Conservation (phyloP, 345 rosid species). For the Tarenaya hassleriana region DNA sequence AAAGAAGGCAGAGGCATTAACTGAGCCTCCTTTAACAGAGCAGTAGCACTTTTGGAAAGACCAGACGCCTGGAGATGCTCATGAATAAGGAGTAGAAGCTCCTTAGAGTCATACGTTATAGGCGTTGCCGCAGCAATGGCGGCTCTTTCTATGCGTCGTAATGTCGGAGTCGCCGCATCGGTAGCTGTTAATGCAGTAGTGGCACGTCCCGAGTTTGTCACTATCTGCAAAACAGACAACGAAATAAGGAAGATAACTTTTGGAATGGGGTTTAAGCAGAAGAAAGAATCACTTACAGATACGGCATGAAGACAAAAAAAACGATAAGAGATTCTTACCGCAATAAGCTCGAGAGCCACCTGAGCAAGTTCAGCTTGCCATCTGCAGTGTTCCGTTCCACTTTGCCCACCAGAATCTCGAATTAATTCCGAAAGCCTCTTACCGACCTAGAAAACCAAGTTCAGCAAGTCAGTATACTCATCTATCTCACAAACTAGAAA, state of each 20-base stretch:
- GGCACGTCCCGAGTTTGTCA: conserved; percentile 93
- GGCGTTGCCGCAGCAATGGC: conserved; percentile 99
- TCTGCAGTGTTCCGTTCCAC: conserved; percentile 79
- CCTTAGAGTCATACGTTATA: conserved; percentile 84
- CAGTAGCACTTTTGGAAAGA: conserved; percentile 54
- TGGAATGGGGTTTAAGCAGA: conserved; percentile 5
- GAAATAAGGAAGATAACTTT: conserved; percentile 7
- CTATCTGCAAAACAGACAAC: conserved; percentile 51
- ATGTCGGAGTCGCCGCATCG: conserved; percentile 97
- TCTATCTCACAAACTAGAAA: conserved; percentile 10
- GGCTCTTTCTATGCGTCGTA: conserved; percentile 97
- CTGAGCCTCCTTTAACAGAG: conserved; percentile 82
- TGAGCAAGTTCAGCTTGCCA: conserved; percentile 97
- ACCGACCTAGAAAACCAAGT: conserved; percentile 60
- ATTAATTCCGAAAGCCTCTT: conserved; percentile 91
- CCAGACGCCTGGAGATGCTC: conserved; percentile 97
- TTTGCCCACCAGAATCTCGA: conserved; percentile 80
- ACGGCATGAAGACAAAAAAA: conserved; percentile 2
- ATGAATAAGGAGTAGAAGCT: conserved; percentile 84
- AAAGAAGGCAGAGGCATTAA: conserved; percentile 68
- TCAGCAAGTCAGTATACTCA: conserved; percentile 8
- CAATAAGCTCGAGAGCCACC: conserved; percentile 92
- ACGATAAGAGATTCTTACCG: conserved; percentile 40
- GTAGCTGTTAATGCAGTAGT: conserved; percentile 89
- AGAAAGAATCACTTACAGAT: conserved; percentile 7